These are phyloP conservation scores for Cutaneotrichosporon daszewskae DNA, from an alignment of 1,284 basidiomycete genomes.

Conservation along the genomic window DNA sequence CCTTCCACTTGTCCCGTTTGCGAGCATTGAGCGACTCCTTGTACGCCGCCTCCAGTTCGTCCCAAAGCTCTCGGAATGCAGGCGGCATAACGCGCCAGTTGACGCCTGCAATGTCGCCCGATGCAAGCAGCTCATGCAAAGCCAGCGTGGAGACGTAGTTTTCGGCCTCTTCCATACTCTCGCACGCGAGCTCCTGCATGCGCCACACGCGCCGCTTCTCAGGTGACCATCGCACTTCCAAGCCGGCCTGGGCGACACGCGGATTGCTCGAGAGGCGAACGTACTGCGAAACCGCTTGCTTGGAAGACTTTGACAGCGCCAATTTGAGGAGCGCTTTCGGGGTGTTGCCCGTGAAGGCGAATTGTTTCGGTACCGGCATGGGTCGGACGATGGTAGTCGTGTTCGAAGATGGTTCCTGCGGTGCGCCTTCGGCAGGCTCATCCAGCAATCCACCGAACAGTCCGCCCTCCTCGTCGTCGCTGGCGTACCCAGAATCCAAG, in stretches of 20 bases:
- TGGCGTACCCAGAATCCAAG: not conserved
- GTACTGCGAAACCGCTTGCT: constrained; percentile 69
- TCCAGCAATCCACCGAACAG: constrained; percentile 74
- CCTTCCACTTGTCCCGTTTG: constrained; percentile 67
- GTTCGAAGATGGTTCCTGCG: constrained; percentile 46
- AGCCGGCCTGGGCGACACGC: constrained; percentile 64
- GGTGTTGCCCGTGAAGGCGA: constrained; percentile 51
- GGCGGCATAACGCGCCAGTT: constrained; percentile 63
- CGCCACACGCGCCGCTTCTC: constrained; percentile 62
- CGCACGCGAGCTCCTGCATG: constrained; percentile 82
- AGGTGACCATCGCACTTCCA: constrained; percentile 66
- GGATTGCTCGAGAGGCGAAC: constrained; percentile 59
- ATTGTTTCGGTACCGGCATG: constrained; percentile 74
- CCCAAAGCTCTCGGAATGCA: constrained; percentile 84
- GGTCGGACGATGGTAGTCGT: constrained; percentile 61
- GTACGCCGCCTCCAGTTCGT: constrained; percentile 69
- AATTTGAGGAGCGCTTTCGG: constrained; percentile 31
- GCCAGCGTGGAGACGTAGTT: constrained; percentile 86
- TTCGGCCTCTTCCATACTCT: constrained; percentile 72
- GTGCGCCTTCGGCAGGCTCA: constrained; percentile 52
- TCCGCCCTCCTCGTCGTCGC: constrained; percentile 55
- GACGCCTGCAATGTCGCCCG: constrained; percentile 24
- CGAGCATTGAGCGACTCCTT: constrained; percentile 59
- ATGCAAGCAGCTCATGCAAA: constrained; percentile 65
- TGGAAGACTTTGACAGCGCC: constrained; percentile 52